Base-by-base conservation (phyloP, 805 yeast species). In the Yamadazyma phyllophila region DNA sequence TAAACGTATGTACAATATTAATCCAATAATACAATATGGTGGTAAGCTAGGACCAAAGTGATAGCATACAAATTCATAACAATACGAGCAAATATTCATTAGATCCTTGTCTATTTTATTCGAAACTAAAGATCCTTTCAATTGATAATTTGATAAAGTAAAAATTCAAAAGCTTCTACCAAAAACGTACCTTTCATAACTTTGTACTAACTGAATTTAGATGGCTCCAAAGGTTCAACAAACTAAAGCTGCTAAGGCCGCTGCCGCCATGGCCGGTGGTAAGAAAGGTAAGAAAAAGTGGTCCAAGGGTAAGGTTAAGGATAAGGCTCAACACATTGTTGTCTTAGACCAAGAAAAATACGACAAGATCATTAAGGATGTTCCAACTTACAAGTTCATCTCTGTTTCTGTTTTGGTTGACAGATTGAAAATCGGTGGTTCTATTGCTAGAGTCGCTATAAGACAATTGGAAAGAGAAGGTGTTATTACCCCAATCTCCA, bases 191-290 rank as follows among this genome's bases (percentile, higher is more conserved):
- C 24, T 20, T 20, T 4, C 13, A 10, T 7, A 29, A 29, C 13
- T 29, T 11, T 14, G 31, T 41, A 41, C 43, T 40, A 40, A 40
- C 43, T 20, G 6, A 46, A 54, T 47, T 39, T 63, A 79, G 83
- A 89, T 92, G 97, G 96, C 97, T 78, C 97, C 97, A 83, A 92
- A 92, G 82, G 81, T 88, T 81, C 97, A 92, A 85, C 91, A 89
- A 78, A 86, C 97, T 71, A 92, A 92, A 83, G 97, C 97, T 78
- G 97, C 97, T 73, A 92, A 92, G 83, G 97, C 97, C 73, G 97
- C 98, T 71, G 98, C 98, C 82, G 98, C 97, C 77, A 82, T 89
- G 85, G 97, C 97, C 76, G 97, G 97, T 87, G 96, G 97, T 85
- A 91, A 91, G 88, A 90, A 92, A 74, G 89, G 96, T 78, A 94